A percentile compares a stretch with the other conserved stretches of the same genome.
Conservation (phyloP, 371 early-diverging fungal species). For the Parasitella parasitica region DNA sequence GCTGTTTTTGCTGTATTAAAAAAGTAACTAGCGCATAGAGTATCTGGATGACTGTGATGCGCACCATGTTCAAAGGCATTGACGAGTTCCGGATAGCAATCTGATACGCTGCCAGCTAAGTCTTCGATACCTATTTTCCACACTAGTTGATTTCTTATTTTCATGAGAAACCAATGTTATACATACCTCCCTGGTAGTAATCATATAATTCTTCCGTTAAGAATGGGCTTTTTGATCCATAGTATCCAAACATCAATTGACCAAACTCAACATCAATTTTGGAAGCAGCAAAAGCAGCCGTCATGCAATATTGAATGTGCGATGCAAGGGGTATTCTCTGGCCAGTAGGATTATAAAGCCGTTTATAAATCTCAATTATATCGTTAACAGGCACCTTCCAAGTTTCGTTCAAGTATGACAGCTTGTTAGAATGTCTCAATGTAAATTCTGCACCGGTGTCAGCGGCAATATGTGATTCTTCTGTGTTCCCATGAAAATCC, state of each 20-base stretch:
- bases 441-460: constrained; percentile 86
- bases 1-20: constrained; percentile 8
- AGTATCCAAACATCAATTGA: constrained; percentile 43
- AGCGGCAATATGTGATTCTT: constrained; percentile 68
- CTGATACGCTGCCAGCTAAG: constrained; percentile 61
- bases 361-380: constrained; percentile 67
- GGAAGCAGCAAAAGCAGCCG: constrained; percentile 62
- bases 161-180: background rate
- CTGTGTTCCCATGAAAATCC: constrained; percentile 61
- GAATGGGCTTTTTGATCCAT: constrained; percentile 63
- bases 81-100: constrained; percentile 62
- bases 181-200: constrained; percentile 73
- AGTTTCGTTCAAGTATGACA: constrained; percentile 47
- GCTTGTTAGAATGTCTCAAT: constrained; percentile 46
- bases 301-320: constrained; percentile 60
- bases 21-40: constrained; percentile 37
- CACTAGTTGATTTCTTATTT: background rate
- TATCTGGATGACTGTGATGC: constrained; percentile 14
- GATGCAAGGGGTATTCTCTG: constrained; percentile 28
- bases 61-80: constrained; percentile 50
- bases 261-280: constrained; percentile 59
- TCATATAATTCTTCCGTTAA: constrained; percentile 68
- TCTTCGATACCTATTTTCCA: constrained; percentile 51
- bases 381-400: constrained; percentile 84
- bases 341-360: constrained; percentile 28